phyloP scores from a whole-genome alignment of 2,329 filamentous ascomycete species.

The Aspergillus ibericus region DNA sequence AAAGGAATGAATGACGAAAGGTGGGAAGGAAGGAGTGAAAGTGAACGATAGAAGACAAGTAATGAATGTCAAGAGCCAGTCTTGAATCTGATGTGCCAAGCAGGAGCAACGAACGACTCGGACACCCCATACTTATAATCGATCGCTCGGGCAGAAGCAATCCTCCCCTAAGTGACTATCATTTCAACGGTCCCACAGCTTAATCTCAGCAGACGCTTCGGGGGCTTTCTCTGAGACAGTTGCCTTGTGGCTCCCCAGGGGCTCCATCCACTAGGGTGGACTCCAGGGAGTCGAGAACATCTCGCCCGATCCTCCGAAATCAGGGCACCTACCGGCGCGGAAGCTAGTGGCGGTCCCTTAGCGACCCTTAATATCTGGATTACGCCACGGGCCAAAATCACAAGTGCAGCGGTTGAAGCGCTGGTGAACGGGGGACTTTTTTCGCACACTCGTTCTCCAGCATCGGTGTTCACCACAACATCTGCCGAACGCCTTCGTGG shows the following conservation, averaged over 20 bases:
- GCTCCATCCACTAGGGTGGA: constrained; percentile 4
- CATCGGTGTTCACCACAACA: background rate
- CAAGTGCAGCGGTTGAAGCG: background rate
- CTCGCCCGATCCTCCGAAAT: background rate
- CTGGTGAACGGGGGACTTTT: background rate
- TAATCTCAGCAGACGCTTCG: constrained; percentile 1
- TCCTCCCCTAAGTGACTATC: background rate
- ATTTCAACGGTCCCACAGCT: constrained; percentile 1
- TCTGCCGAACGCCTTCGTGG: background rate
- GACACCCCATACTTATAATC: constrained; percentile 5
- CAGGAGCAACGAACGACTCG: constrained; percentile 1
- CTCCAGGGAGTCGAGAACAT: constrained; percentile 4
- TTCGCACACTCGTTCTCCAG: background rate
- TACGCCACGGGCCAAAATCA: background rate
- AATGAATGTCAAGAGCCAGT: constrained; percentile 15
- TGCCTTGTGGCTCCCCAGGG: background rate
- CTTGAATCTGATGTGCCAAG: constrained; percentile 11
- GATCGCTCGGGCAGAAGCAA: background rate
- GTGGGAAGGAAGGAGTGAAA: constrained; percentile 9
- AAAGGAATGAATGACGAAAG: constrained; percentile 15
- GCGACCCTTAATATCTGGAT: constrained; percentile 4
- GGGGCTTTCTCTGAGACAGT: constrained; percentile 6
- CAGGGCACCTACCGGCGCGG: constrained; percentile 2
- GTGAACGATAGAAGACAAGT: constrained; percentile 9
- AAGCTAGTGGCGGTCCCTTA: constrained; percentile 2